Percentiles rank a stretch among this genome's conserved stretches.
These are phyloP conservation scores for Candida ascalaphidarum DNA, from an alignment of 805 yeast genomes.

Conservation along the genomic window DNA sequence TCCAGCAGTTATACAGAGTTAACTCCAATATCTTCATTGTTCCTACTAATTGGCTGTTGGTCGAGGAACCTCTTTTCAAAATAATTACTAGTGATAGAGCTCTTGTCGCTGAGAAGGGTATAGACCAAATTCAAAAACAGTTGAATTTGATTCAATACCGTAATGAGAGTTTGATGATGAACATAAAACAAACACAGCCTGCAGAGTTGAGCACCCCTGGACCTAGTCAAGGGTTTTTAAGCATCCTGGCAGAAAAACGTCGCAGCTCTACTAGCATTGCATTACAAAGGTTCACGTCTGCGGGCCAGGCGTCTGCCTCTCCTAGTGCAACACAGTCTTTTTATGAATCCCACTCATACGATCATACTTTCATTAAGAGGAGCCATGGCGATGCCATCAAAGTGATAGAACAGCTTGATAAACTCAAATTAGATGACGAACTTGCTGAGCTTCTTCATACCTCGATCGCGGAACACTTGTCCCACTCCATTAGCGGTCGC, in stretches of 20 bases:
- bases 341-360: constrained; percentile 2
- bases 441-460: constrained; percentile 14
- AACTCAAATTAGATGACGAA: constrained; percentile 18
- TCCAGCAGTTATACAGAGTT: constrained; percentile 35
- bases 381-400: constrained; percentile 19
- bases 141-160: constrained; percentile 55
- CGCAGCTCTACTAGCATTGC: no score
- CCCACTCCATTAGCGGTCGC: constrained; percentile 1
- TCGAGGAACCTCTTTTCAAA: constrained; percentile 40
- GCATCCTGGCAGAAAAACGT: no score
- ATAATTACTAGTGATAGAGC: constrained; percentile 15
- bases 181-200: constrained; percentile 16
- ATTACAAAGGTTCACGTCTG: neutral
- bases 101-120: constrained; percentile 7
- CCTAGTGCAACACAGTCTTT: no score
- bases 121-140: constrained; percentile 31
- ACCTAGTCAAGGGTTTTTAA: no score
- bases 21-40: constrained; percentile 56
- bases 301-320: neutral
- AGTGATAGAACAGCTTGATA: constrained; percentile 29
- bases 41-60: constrained; percentile 52
- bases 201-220: no score
- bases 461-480: constrained; percentile 1
- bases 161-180: constrained; percentile 63
- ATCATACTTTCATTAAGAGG: constrained; percentile 13